Evolutionary conservation across 495 filamentous ascomycete genomes (phyloP).

Genomic region (Annulohypoxylon stygium): DNA sequence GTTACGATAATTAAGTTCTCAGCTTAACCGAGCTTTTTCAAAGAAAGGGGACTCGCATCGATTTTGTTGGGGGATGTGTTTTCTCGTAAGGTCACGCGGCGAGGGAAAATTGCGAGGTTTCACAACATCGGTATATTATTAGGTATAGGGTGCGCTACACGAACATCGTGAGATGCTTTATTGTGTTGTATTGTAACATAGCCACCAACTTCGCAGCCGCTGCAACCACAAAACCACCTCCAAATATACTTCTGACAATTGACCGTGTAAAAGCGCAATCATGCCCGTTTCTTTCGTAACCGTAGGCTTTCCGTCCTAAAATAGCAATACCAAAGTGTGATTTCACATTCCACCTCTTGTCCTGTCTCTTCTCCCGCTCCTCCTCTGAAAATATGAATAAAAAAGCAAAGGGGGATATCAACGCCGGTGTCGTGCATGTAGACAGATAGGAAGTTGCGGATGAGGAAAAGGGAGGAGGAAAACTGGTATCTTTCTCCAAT

Average conservation of each 20-base stretch:
- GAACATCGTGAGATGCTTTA: constrained; percentile 25
- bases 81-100: not conserved
- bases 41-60: too few species aligned
- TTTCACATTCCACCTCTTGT: not conserved
- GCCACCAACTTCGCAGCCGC: not conserved
- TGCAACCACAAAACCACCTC: not conserved
- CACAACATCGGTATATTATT: constrained; percentile 38
- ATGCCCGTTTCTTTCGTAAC: constrained; percentile 4
- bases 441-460: not conserved
- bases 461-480: not conserved
- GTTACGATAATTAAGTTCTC: not conserved
- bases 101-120: constrained; percentile 7
- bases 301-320: not conserved
- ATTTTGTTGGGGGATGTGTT: not conserved
- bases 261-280: constrained; percentile 14
- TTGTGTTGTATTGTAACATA: not conserved
- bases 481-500: not conserved
- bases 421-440: constrained; percentile 32
- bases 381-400: not conserved
- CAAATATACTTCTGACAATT: not conserved
- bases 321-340: constrained; percentile 8
- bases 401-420: not conserved
- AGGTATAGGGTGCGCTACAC: constrained; percentile 20
- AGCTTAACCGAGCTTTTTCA: not conserved
- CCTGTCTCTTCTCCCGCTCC: not conserved